Conservation (phyloP, 78 protist genomes). For the Tieghemostelium lacteum region DNA sequence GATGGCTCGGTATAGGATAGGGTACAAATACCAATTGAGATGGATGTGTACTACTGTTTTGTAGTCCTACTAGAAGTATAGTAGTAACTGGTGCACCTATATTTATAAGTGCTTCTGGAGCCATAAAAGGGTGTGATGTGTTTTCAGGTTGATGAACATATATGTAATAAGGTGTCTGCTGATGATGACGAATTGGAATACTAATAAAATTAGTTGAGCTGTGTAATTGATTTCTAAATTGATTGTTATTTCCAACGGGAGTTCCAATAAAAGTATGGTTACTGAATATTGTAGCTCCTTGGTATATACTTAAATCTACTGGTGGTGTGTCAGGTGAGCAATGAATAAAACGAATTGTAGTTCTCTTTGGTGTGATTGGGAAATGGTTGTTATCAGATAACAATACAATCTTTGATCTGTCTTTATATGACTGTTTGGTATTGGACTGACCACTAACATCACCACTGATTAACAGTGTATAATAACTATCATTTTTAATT, state of each 20-base stretch:
- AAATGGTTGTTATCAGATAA: constrained; percentile 19
- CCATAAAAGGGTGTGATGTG: background rate
- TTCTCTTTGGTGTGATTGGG: constrained; percentile 6
- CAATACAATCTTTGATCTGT: background rate
- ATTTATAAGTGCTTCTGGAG: background rate
- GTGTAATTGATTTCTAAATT: background rate
- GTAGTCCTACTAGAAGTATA: constrained; percentile 24
- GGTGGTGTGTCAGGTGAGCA: constrained; percentile 6
- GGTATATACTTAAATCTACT: constrained; percentile 15
- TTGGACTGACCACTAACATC: background rate
- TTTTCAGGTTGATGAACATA: constrained; percentile 41
- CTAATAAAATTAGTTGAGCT: constrained; percentile 34
- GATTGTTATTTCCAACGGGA: background rate
- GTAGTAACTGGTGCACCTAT: background rate
- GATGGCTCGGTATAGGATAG: constrained; percentile 11
- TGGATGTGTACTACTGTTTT: constrained; percentile 9
- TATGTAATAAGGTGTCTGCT: constrained; percentile 10
- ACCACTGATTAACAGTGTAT: constrained; percentile 31
- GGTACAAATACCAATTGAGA: constrained; percentile 6
- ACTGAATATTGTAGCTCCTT: constrained; percentile 49
- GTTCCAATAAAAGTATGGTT: constrained; percentile 8
- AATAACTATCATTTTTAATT: constrained; percentile 31
- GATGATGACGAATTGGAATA: constrained; percentile 43
- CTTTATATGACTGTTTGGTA: background rate
- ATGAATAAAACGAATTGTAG: constrained; percentile 44